phyloP scores from a whole-genome alignment of 305 asterid genomes.

The Fraxinus dipetala region DNA sequence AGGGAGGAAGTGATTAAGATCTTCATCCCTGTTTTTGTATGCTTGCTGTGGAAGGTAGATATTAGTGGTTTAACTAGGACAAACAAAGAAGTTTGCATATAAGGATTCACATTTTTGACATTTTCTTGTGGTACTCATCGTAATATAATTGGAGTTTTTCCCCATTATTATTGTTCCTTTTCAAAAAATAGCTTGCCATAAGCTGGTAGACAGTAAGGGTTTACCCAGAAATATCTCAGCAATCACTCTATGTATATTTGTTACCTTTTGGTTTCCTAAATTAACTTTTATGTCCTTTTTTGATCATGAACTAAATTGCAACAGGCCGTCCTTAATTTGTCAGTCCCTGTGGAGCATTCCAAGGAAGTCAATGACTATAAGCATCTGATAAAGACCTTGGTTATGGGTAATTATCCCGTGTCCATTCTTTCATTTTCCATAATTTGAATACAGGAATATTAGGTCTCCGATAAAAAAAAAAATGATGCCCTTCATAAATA shows the following conservation, averaged over 20 bases:
- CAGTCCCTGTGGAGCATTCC: constrained; percentile 80
- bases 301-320: constrained; percentile 29
- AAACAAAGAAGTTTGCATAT: background rate
- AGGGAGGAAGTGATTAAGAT: background rate
- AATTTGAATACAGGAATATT: background rate
- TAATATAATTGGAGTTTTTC: background rate
- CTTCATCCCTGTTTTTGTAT: background rate
- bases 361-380: constrained; percentile 98
- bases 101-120: background rate
- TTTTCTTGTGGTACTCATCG: background rate
- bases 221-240: background rate
- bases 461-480: background rate
- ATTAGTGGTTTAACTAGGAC: background rate
- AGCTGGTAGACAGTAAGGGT: background rate
- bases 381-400: constrained; percentile 96
- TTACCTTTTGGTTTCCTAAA: constrained; percentile 5
- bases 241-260: background rate
- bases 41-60: background rate
- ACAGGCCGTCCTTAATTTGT: constrained; percentile 94
- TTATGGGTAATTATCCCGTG: constrained; percentile 69
- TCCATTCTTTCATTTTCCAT: constrained; percentile 19
- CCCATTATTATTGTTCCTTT: background rate
- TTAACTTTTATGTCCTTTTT: constrained; percentile 15
- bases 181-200: background rate
- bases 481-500: background rate